Base-by-base conservation (phyloP, 2,329 filamentous ascomycete genomes). In the Clarireedia homoeocarpa region DNA sequence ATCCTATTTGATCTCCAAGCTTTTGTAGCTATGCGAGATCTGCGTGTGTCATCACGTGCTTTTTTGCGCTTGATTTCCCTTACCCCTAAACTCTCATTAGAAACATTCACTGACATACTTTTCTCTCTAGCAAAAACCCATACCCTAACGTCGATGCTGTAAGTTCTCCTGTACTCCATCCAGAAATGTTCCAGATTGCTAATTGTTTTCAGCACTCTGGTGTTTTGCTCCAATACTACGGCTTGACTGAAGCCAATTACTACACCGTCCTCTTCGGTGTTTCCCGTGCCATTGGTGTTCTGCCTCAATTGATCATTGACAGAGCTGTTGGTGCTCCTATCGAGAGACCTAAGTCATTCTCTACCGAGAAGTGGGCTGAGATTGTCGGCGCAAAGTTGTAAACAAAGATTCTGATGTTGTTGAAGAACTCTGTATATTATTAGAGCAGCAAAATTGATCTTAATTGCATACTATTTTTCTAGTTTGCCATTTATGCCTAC, bases 221-320 rank as follows among this genome's bases (percentile, higher is more conserved):
- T 82, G 94, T 99, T 66, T 89, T 99, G 65, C 89, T 99, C 68
- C 94, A 99, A 82, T 94, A 99, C 87, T 99, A 99, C 79, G 94
- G 94, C 71, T 82, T 99, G 74, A 97, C 89, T 63, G 92, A 99
- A 83, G 88, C 94, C 77, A 97, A 86, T 87, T 99, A 95, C 87
- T 99, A 99, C 89, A 99, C 94, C 62, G 94, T 99, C 62, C 88
- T 99, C 72, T 99, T 99, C 76, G 94, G 94, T 84, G 94, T 99
- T 46, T 96, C 91, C 67, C 89, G 94, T 73, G 94, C 94, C 67
- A 89, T 99, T 69, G 94, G 94, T 85, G 94, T 99, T 66, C 88
- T 99, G 71, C 94, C 94, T 69, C 94, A 99, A 84, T 84, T 99
- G 74, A 99, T 99, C 83, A 96, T 99, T 71, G 94, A 99, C 84